Evolutionary conservation across 495 filamentous ascomycete species (phyloP).

Genomic region (Lophiotrema nucula): DNA sequence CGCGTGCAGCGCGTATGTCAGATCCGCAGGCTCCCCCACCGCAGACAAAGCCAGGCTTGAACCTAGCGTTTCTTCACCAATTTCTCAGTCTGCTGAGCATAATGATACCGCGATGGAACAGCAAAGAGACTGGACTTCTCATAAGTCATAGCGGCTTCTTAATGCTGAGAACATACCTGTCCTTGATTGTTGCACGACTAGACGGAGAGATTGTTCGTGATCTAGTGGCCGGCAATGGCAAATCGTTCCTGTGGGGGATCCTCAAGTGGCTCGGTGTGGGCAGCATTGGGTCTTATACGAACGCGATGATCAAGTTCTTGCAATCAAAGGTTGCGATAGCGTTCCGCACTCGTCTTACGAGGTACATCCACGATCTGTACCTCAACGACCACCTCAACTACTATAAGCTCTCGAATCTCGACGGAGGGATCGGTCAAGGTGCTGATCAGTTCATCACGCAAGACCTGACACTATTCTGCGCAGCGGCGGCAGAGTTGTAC

Average conservation of each 20-base stretch:
- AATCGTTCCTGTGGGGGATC: conserved; percentile 82
- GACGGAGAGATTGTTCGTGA: conserved; percentile 97
- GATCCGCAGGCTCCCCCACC: conserved; percentile 77
- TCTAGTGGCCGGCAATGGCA: conserved; percentile 90
- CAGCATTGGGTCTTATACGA: conserved; percentile 81
- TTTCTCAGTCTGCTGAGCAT: conserved; percentile 93
- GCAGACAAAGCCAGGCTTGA: conserved; percentile 89
- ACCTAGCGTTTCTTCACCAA: conserved; percentile 97
- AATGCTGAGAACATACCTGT: conserved; percentile 89
- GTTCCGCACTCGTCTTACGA: conserved; percentile 91
- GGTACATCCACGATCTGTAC: conserved; percentile 98
- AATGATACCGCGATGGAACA: conserved; percentile 92
- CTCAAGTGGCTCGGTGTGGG: conserved; percentile 77
- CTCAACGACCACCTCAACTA: conserved; percentile 91
- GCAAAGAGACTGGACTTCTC: conserved; percentile 89
- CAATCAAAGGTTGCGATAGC: conserved; percentile 98
- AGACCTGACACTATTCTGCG: conserved; percentile 92
- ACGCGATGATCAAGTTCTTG: conserved; percentile 97
- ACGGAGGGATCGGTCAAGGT: conserved; percentile 87
- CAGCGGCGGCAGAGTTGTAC: conserved; percentile 87
- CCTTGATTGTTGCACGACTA: conserved; percentile 83
- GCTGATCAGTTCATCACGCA: conserved; percentile 98
- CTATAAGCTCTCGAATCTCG: conserved; percentile 91
- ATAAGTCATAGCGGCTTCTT: conserved; percentile 85
- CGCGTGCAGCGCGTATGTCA: conserved; percentile 69